These are phyloP conservation scores for Symbiodinium pilosum DNA, from an alignment of 73 alveolate species.

Conservation along the genomic window DNA sequence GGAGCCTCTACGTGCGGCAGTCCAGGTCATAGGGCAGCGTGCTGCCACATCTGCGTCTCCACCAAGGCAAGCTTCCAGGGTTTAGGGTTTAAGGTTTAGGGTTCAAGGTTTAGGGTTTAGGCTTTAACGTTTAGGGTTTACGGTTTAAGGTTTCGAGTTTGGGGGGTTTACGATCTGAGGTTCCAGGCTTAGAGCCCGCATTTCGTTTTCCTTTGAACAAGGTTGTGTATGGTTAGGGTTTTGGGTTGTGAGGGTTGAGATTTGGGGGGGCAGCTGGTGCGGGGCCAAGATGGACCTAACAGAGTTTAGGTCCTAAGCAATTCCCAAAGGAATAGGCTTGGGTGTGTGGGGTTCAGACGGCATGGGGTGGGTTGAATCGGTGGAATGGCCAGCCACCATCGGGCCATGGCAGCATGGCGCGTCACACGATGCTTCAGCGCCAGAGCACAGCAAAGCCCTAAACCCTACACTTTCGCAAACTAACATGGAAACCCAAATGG, in stretches of 20 bases:
- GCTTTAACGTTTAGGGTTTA: background rate
- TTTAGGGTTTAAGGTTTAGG: background rate
- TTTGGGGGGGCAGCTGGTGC: background rate
- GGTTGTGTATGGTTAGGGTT: too few species aligned
- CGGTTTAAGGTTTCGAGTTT: background rate
- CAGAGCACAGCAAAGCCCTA: too few species aligned
- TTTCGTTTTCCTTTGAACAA: too few species aligned
- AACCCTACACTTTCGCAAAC: too few species aligned
- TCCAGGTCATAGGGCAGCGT: background rate
- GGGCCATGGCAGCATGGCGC: too few species aligned
- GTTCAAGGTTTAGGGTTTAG: background rate
- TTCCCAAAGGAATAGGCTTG: too few species aligned
- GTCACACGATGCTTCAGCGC: too few species aligned
- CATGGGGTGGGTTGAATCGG: too few species aligned
- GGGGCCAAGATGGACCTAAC: background rate
- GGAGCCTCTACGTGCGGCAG: background rate
- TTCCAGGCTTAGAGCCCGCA: background rate
- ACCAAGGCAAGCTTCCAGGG: background rate
- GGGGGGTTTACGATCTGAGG: background rate
- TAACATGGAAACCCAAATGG: too few species aligned
- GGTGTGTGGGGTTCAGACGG: too few species aligned
- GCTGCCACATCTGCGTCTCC: background rate
- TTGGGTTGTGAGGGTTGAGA: background rate
- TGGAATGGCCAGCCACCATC: too few species aligned
- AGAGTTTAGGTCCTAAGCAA: too few species aligned